phyloP scores from a whole-genome alignment of 495 filamentous ascomycete genomes.

The Acidiella bohemica region DNA sequence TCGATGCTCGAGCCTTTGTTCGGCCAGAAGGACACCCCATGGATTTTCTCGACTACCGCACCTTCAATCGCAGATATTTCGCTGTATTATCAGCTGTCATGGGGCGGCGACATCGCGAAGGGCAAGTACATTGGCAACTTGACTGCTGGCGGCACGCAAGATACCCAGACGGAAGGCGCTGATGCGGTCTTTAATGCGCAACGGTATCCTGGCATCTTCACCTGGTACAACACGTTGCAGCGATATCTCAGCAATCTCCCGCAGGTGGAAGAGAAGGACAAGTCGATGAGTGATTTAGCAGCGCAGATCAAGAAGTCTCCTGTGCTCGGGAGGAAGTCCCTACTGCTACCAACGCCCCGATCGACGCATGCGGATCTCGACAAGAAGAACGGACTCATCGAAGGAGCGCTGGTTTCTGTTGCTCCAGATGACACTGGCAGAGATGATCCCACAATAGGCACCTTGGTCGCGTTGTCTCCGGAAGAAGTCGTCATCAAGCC shows the following conservation, averaged over 20 bases:
- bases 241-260: conserved; percentile 17
- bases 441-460: conserved; percentile 23
- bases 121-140: conserved; percentile 22
- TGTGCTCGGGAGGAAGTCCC: conserved; percentile 3
- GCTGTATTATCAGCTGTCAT: conserved; percentile 24
- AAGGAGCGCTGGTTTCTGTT: conserved; percentile 20
- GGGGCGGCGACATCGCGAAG: conserved; percentile 23
- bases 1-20: conserved; percentile 24
- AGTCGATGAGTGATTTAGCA: conserved; percentile 1
- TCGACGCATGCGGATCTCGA: conserved; percentile 16
- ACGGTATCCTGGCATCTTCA: conserved; percentile 22
- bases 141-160: conserved; percentile 22
- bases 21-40: conserved; percentile 4
- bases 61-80: conserved; percentile 23
- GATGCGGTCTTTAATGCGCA: conserved; percentile 22
- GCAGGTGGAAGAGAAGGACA: conserved; percentile 13
- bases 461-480: conserved; percentile 18
- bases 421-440: conserved; percentile 28
- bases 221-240: conserved; percentile 21
- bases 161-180: conserved; percentile 13
- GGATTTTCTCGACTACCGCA: conserved; percentile 20
- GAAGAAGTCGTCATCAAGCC: conserved; percentile 27
- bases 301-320: conserved; percentile 14
- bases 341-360: conserved; percentile 21
- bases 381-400: conserved; percentile 17